Percentiles rank a stretch among this genome's conserved stretches.
Conservation (phyloP, 768 basidiomycete species). For the Leccinum arenicola region DNA sequence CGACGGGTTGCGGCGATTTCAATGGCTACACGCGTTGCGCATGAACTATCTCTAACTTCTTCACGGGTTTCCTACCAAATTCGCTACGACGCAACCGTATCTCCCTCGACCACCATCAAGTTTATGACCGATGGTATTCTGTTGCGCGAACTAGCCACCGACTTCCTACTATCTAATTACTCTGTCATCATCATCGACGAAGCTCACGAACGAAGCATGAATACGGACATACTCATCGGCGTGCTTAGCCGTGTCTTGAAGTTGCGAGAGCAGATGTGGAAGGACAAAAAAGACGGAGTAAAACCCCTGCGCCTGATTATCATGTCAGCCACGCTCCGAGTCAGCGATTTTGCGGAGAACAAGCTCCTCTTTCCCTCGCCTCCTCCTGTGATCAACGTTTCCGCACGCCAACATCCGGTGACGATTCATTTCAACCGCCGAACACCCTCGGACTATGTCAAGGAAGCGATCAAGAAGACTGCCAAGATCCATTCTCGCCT, state of each 20-base stretch:
- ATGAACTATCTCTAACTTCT: conserved; percentile 82
- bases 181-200: conserved; percentile 96
- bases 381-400: conserved; percentile 89
- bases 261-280: conserved; percentile 88
- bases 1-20: conserved; percentile 97
- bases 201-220: conserved; percentile 97
- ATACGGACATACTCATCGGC: conserved; percentile 96
- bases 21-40: conserved; percentile 89
- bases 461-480: conserved; percentile 87
- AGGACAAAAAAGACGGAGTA: conserved; percentile 61
- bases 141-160: conserved; percentile 85
- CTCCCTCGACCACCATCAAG: conserved; percentile 88
- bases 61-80: conserved; percentile 94
- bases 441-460: conserved; percentile 84
- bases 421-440: conserved; percentile 90
- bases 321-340: conserved; percentile 97
- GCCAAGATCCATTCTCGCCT: conserved; percentile 89
- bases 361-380: conserved; percentile 71
- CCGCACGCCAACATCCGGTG: conserved; percentile 92
- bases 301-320: conserved; percentile 94
- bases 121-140: conserved; percentile 99
- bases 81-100: conserved; percentile 93
- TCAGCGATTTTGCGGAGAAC: conserved; percentile 91
- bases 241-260: conserved; percentile 92
- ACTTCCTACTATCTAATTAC: conserved; percentile 93